Evolutionary conservation across 225 moss, liverwort and hornwort genomes (phyloP), one percentile per base, ranked within the genome.

Genomic region (Marchantia paleacea): DNA sequence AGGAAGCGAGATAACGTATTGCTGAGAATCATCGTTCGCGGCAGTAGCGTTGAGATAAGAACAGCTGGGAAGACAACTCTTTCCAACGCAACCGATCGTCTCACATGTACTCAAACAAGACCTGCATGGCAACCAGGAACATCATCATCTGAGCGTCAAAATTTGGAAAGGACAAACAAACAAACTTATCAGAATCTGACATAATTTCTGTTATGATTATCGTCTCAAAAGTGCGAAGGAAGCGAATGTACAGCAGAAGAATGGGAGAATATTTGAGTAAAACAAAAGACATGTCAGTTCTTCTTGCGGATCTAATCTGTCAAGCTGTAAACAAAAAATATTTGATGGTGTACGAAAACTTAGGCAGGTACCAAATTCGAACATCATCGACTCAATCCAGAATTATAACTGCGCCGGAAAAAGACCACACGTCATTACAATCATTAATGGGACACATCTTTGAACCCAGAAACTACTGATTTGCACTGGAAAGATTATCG

Each of bases 31-130:
- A 26, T 84, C 67, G 50, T 57, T 49, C 22, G 61, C 67, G 18
- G 31, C 70, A 31, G 70, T 75, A 20, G 48, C 49, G 65, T 78
- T 87, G 12, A 80, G 47, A 52, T 74, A 78, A n/a, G 58, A 68
- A 49, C 87, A 87, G 70, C 87, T 87, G 3, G 80, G 62, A 78
- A 83, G 82, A 76, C 84, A 84, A 62, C 68, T 80, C 19, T 26
- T 78, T 55, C 80, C 87, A 15, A 70, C 84, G 72, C 87, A 84
- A 47, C 84, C 87, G 29, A 52, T 66, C n/a, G 25, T 57, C 69
- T 65, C 80, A 79, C 87, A 87, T 0, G 69, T 75, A 69, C 55
- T 78, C 75, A 72, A 11, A 74, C 84, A 87, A 71, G 82, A 54
- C 74, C 84, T 80, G 85, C 24, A 75, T 29, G 77, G 29, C 30